These are phyloP conservation scores for Hamamelis virginiana DNA, from an alignment of 164 flowering plant genomes.

Conservation along the genomic window DNA sequence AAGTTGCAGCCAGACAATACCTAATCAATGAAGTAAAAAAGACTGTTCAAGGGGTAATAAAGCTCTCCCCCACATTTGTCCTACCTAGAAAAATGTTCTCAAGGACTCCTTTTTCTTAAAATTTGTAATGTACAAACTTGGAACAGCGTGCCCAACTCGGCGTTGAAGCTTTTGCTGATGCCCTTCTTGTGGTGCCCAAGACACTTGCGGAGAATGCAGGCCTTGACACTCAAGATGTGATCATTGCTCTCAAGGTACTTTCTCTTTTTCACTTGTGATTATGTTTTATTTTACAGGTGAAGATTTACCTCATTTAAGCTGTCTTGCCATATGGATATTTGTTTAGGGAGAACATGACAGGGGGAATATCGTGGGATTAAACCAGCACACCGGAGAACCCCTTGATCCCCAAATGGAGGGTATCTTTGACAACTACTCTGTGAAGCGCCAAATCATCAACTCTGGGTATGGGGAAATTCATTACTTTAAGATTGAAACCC, in stretches of 20 bases:
- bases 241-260: constrained; percentile 82
- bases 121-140: constrained; percentile 11
- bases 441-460: constrained; percentile 91
- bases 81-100: neutral
- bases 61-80: neutral
- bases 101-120: neutral
- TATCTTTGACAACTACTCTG: constrained; percentile 93
- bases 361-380: constrained; percentile 88
- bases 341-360: constrained; percentile 89
- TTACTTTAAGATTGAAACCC: neutral
- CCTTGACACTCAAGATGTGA: constrained; percentile 95
- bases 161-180: constrained; percentile 97
- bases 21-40: constrained; percentile 85
- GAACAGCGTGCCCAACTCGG: constrained; percentile 97
- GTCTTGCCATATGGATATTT: neutral
- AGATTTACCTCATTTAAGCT: neutral
- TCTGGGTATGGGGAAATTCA: constrained; percentile 63
- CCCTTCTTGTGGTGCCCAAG: constrained; percentile 95
- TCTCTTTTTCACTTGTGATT: neutral
- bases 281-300: neutral
- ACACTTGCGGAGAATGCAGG: constrained; percentile 98
- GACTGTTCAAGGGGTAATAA: constrained; percentile 91
- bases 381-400: constrained; percentile 86
- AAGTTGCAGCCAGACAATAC: constrained; percentile 94
- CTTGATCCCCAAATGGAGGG: constrained; percentile 98